phyloP scores from a whole-genome alignment of 1,284 basidiomycete species.

The Ceratobasidium sp. region DNA sequence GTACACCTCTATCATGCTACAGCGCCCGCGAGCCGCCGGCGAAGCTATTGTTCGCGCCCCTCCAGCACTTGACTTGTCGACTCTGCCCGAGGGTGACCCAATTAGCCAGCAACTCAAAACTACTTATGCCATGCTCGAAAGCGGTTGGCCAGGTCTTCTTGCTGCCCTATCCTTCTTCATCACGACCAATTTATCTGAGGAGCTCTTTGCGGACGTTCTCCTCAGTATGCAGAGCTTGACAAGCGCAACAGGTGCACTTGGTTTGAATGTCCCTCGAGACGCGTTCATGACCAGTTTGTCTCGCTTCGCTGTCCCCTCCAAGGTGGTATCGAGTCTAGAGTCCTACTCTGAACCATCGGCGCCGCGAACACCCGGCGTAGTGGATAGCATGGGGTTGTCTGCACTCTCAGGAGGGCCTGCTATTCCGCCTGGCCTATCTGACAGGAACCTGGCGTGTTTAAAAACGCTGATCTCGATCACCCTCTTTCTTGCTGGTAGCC shows the following conservation, averaged over 20 bases:
- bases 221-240: constrained; percentile 86
- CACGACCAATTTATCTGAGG: constrained; percentile 87
- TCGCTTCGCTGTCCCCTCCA: constrained; percentile 88
- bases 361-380: constrained; percentile 65
- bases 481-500: constrained; percentile 83
- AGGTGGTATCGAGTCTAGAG: constrained; percentile 87
- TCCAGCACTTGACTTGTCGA: constrained; percentile 73
- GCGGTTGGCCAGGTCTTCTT: constrained; percentile 89
- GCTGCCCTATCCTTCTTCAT: constrained; percentile 91
- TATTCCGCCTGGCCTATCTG: constrained; percentile 78
- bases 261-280: constrained; percentile 87
- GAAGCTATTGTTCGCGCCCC: constrained; percentile 77
- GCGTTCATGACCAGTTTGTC: constrained; percentile 90
- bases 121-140: constrained; percentile 82
- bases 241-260: constrained; percentile 90
- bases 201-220: constrained; percentile 87
- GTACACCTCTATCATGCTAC: constrained; percentile 74
- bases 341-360: constrained; percentile 75
- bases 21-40: constrained; percentile 73
- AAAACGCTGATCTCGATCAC: constrained; percentile 85
- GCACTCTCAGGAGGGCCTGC: constrained; percentile 50
- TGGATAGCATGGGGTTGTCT: constrained; percentile 76
- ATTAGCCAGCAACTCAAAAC: constrained; percentile 67
- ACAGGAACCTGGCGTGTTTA: constrained; percentile 91
- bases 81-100: constrained; percentile 70